These are phyloP conservation scores for Cercospora zeae-maydis DNA, from an alignment of 2,329 filamentous ascomycete species.

Conservation along the genomic window DNA sequence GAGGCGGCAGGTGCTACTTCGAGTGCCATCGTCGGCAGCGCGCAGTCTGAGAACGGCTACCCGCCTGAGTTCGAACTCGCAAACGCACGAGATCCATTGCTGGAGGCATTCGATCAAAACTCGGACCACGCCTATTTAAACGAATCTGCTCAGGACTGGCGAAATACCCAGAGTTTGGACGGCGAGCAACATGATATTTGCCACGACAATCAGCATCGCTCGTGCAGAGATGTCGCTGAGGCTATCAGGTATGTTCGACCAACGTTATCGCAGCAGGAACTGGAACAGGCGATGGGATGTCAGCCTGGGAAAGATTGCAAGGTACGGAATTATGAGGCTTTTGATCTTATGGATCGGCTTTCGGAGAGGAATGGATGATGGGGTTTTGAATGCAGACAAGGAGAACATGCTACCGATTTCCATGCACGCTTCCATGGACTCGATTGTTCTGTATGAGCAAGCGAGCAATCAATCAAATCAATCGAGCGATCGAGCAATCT, in stretches of 20 bases:
- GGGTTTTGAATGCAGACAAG: neutral
- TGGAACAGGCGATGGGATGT: conserved; percentile 45
- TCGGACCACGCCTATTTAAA: neutral
- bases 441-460: neutral
- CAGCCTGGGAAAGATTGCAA: conserved; percentile 40
- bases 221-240: conserved; percentile 43
- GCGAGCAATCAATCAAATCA: neutral
- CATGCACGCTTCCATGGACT: neutral
- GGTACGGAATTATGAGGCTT: conserved; percentile 44
- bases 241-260: conserved; percentile 46
- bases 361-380: neutral
- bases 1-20: neutral
- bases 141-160: neutral
- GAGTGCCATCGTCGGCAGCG: neutral
- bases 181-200: neutral
- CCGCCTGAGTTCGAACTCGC: neutral
- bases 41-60: neutral
- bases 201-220: conserved; percentile 12
- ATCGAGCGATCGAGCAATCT: too few species aligned
- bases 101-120: neutral
- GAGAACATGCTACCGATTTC: neutral
- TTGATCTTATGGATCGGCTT: conserved; percentile 44
- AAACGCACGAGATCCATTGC: neutral
- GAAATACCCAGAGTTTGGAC: neutral
- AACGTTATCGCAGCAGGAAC: conserved; percentile 34